Evolutionary conservation across 2,329 filamentous ascomycete genomes (phyloP), one percentile per base, ranked within the genome.

Genomic region (Aspergillus thermomutatus): DNA sequence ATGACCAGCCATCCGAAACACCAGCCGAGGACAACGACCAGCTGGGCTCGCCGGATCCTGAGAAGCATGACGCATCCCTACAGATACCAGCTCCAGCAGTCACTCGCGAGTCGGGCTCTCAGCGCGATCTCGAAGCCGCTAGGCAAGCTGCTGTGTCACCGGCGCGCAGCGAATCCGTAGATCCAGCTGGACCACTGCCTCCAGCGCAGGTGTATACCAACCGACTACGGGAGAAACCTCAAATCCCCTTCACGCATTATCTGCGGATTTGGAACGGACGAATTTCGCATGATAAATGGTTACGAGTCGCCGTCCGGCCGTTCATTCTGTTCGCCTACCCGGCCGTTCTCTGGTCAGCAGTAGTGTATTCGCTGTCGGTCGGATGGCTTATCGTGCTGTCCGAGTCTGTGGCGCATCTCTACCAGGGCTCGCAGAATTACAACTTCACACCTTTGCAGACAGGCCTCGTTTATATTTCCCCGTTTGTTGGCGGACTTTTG

Each of bases 321-420:
- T 91, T 97, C 59, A 85, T 97, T 49, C 82, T 97, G 1, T 96
- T 88, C 65, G 84, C 88, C 1, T 97, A 97, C 68, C 94, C 94
- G 0, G 85, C 90, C 0, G 89, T 97, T 1, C 82, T 97, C 8
- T 97, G 92, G 93, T 93, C 90, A 5, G 80, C 91, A 0, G 80
- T 89, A 0, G 85, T 96, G 3, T 97, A 97, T 71, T 80, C 92
- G 0, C 87, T 94, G 65, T 94, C 92, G 0, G 84, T 97, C 6
- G 93, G 93, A 40, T 97, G 93, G 94, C 82, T 97, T 27, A 97
- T 97, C 63, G 92, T 97, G 46, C 83, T 97, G 1, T 96, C 92
- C 0, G 92, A 97, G 73, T 89, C 89, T 0, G 86, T 97, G 2
- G 84, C 91, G 0, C 81, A 88, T 57, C 89, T 97, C 59, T 97